Evolutionary conservation across 2,329 filamentous ascomycete genomes (phyloP), one percentile per base, ranked within the genome.

Genomic region (Pleomassaria siparia): DNA sequence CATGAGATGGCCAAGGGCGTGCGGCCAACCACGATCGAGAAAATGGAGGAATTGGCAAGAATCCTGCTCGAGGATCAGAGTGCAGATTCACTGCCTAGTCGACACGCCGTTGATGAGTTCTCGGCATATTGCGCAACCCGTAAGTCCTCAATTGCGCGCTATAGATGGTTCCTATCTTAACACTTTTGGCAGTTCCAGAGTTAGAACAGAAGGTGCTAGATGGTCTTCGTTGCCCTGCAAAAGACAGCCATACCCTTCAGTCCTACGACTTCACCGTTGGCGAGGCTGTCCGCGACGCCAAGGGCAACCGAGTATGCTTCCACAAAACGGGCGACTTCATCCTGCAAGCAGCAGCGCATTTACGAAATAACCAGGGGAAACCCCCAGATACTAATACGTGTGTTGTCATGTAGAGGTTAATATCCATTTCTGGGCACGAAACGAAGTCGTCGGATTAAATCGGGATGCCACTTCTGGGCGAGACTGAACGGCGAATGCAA

Each of bases 261-360:
- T 30, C 60, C 2, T 69, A 67, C 35, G 66, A 67, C 40, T 63
- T 57, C 26, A 55, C 59, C 11, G 67, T 68, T 25, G 63, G 64
- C 1, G 62, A 67, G 49, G 55, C 62, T 28, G 62, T 67, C 18
- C 58, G 56, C 10, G 63, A 68, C 44, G 67, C 63, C 1, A 68
- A 68, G 45, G 64, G 62, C 2, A 70, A 69, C 37, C 51, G 55
- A 18, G 63, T 69, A 1, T 70, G 64, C 44, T 70, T 68, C 36
- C 67, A 68, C 41, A 69, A 66, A 25, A 63, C 62, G 2, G 66
- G 67, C 9, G 66, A 70, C 40, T 69, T 68, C 37, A 63, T 70
- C 22, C 52, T 57, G 33, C 67, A 70, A 54, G 66, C 66, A 15
- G 64, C 66, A 18, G 46, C 45, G 26, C 45, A 68, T 51, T 40